A percentile compares a stretch with the other conserved stretches of the same genome.
phyloP scores from a whole-genome alignment of 179 eudicot species.

The Heliamphora pulchella region DNA sequence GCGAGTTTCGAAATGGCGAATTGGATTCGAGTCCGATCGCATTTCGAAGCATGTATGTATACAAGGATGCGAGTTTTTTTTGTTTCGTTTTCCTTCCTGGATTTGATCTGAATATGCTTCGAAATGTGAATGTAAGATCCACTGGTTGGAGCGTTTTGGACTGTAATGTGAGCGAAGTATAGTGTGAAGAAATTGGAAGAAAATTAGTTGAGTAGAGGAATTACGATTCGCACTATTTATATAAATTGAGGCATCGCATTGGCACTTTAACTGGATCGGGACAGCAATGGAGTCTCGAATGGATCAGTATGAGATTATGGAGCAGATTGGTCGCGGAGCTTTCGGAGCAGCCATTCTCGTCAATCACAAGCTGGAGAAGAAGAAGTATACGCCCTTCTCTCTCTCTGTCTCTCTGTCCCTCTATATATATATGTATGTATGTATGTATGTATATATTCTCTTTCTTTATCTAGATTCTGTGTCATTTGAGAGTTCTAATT shows the following conservation, averaged over 20 bases:
- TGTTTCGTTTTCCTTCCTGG: background rate
- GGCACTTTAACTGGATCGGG: background rate
- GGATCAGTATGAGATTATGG: constrained; percentile 99
- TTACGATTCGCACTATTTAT: background rate
- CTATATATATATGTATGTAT: background rate
- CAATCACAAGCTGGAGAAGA: constrained; percentile 74
- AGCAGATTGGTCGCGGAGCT: constrained; percentile 98
- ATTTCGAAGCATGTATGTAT: background rate
- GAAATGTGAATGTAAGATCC: background rate
- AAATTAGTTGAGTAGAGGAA: background rate
- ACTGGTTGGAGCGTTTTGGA: background rate
- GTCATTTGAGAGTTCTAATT: background rate
- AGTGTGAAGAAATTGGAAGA: too few relatives aligned
- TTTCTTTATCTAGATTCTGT: background rate
- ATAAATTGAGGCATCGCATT: background rate
- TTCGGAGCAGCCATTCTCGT: constrained; percentile 97
- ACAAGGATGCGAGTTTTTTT: background rate
- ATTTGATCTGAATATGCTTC: background rate
- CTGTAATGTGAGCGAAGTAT: background rate
- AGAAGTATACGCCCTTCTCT: constrained; percentile 38
- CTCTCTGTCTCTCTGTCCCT: background rate
- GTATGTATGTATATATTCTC: background rate
- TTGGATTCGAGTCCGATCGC: constrained; percentile 6
- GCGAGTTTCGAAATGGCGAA: background rate
- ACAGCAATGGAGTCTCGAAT: constrained; percentile 65